phyloP scores from a whole-genome alignment of 73 alveolate species.

The Symbiodinium pilosum region DNA sequence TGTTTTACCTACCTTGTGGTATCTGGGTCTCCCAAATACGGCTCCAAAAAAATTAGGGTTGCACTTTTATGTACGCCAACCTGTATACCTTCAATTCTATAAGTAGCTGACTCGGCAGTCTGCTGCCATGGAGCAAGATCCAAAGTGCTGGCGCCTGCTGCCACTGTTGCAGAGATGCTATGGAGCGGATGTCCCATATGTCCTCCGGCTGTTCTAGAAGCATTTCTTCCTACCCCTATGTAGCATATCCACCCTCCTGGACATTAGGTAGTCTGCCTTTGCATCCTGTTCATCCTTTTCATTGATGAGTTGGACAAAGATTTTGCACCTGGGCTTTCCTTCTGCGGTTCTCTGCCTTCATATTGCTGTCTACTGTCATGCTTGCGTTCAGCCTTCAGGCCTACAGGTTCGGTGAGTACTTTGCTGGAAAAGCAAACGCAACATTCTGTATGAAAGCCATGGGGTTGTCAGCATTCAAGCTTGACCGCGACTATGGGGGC shows the following conservation, averaged over 20 bases:
- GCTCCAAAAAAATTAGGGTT: neutral
- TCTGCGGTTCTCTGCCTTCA: too few relatives aligned
- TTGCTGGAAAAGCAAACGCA: neutral
- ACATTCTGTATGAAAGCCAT: neutral
- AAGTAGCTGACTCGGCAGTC: neutral
- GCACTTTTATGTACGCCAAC: neutral
- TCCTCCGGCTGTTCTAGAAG: neutral
- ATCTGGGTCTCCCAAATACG: neutral
- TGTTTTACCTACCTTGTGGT: neutral
- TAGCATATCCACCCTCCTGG: neutral
- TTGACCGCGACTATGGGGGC: neutral
- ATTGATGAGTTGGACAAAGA: neutral
- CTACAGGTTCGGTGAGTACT: neutral
- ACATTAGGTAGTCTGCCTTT: neutral
- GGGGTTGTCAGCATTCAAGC: neutral
- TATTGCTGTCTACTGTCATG: neutral
- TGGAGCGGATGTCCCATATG: neutral
- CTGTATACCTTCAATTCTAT: neutral
- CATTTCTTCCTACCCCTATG: neutral
- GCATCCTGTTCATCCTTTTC: neutral
- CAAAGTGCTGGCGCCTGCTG: neutral
- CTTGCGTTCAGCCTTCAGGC: neutral
- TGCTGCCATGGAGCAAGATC: neutral
- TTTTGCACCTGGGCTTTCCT: neutral
- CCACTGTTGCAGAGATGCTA: neutral